phyloP scores from a whole-genome alignment of 1,284 basidiomycete species.

The Coniferiporia sulphurascens region DNA sequence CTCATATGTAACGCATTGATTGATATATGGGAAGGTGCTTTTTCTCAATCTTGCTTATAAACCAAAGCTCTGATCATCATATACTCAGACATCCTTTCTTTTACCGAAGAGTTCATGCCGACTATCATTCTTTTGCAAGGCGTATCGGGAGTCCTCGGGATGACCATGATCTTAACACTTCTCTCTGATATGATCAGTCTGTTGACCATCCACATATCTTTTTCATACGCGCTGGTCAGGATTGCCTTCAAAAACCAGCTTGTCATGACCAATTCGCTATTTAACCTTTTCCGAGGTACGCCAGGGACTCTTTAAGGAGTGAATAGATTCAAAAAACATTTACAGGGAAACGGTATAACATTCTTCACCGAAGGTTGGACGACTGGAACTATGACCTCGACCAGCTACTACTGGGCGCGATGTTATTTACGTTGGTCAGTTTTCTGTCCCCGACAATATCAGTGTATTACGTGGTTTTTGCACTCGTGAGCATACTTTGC shows the following conservation, averaged over 20 bases:
- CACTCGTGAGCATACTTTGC: conserved; percentile 45
- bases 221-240: conserved; percentile 67
- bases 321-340: not conserved
- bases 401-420: conserved; percentile 90
- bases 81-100: conserved; percentile 28
- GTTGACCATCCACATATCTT: conserved; percentile 69
- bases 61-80: not conserved
- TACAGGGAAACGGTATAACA: conserved; percentile 82
- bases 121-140: conserved; percentile 47
- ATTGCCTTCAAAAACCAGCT: conserved; percentile 63
- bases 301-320: conserved; percentile 5
- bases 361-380: conserved; percentile 79
- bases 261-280: conserved; percentile 63
- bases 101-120: conserved; percentile 40
- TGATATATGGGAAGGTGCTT: conserved; percentile 64
- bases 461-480: conserved; percentile 83
- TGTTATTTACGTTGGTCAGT: conserved; percentile 87
- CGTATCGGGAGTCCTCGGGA: conserved; percentile 54
- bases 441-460: conserved; percentile 91
- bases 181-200: conserved; percentile 62
- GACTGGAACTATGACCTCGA: conserved; percentile 91
- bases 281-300: conserved; percentile 92
- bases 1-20: conserved; percentile 63
- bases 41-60: conserved; percentile 20
- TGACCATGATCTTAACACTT: conserved; percentile 67